These are phyloP conservation scores for Mucor mucedo DNA, from an alignment of 371 early-diverging fungal species.

Conservation along the genomic window DNA sequence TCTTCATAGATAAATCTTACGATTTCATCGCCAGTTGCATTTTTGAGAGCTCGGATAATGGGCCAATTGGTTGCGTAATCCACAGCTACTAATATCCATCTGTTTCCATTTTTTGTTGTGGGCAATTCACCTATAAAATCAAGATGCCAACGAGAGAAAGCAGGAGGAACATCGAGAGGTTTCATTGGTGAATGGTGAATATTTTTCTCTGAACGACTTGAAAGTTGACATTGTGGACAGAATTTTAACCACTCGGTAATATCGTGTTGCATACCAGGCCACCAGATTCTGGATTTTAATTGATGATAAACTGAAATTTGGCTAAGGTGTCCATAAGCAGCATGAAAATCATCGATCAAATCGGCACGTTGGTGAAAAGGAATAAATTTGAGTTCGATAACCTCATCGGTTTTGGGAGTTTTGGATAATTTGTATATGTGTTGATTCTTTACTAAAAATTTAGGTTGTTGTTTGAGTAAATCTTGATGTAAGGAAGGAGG, in stretches of 20 bases:
- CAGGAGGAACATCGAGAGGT: constrained; percentile 11
- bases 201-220: neutral
- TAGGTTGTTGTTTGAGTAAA: no score
- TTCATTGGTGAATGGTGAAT: constrained; percentile 4
- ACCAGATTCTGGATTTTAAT: constrained; percentile 21
- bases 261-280: constrained; percentile 19
- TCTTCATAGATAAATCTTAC: constrained; percentile 35
- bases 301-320: no score
- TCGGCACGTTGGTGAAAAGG: constrained; percentile 16
- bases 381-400: no score
- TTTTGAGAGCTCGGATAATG: constrained; percentile 28
- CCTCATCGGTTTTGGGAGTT: no score
- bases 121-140: constrained; percentile 35
- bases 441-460: no score
- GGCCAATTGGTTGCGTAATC: constrained; percentile 51
- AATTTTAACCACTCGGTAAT: neutral
- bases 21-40: constrained; percentile 32
- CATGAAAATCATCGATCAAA: constrained; percentile 5
- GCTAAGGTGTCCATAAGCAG: constrained; percentile 18
- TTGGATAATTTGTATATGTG: no score
- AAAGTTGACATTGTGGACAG: constrained; percentile 13
- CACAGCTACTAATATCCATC: constrained; percentile 39
- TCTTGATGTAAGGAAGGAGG: no score
- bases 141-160: constrained; percentile 30
- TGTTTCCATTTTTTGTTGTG: constrained; percentile 22